phyloP scores from a whole-genome alignment of 1,284 basidiomycete species.

The Schizophyllum commune region DNA sequence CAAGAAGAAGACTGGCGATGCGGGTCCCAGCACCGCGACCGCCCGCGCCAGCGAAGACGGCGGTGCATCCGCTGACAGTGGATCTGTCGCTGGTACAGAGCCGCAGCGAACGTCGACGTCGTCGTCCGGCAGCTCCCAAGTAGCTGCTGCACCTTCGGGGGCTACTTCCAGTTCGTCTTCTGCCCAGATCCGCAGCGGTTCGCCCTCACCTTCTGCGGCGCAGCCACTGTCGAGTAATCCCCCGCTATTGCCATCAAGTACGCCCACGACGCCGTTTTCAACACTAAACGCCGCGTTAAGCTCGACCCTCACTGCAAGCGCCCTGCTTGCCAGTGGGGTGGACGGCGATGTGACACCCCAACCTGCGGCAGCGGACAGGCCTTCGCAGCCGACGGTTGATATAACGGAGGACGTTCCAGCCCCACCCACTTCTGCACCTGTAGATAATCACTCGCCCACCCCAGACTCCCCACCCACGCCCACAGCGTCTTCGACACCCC shows the following conservation, averaged over 20 bases:
- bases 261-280: constrained; percentile 32
- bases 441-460: not conserved
- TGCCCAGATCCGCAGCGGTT: constrained; percentile 14
- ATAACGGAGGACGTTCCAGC: not conserved
- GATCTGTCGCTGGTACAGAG: not conserved
- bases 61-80: not conserved
- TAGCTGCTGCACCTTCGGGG: constrained; percentile 12
- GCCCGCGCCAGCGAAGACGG: constrained; percentile 1
- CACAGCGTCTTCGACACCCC: not conserved
- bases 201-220: constrained; percentile 19
- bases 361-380: not conserved
- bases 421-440: not conserved
- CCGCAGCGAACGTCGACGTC: not conserved
- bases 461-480: not conserved
- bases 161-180: constrained; percentile 15
- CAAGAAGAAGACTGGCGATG: constrained; percentile 6
- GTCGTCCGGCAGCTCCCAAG: not conserved
- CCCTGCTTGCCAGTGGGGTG: constrained; percentile 20
- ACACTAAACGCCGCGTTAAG: constrained; percentile 36
- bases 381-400: constrained; percentile 1
- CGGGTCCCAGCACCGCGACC: constrained; percentile 1
- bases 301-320: constrained; percentile 36
- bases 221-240: constrained; percentile 12
- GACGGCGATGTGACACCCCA: not conserved
- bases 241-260: constrained; percentile 18